Evolutionary conservation across 2,329 filamentous ascomycete species (phyloP).

Genomic region (Pezizomycotina sp.): DNA sequence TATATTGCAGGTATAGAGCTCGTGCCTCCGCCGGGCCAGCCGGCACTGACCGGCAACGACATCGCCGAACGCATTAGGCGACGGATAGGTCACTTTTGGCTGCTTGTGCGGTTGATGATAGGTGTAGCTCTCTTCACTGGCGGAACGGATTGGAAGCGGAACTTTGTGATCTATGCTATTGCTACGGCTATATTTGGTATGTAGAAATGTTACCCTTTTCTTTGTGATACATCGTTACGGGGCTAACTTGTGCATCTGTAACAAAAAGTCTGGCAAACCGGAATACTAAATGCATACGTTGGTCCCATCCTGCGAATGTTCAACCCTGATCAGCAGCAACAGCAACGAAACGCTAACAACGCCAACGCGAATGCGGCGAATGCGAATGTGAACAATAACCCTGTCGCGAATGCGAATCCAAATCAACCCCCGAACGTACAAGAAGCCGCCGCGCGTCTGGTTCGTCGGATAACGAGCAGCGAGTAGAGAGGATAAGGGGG

Average conservation of each 20-base stretch:
- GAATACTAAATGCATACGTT: conserved; percentile 19
- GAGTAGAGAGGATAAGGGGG: conserved; percentile 14
- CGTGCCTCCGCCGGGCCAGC: background rate
- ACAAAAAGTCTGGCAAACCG: conserved; percentile 23
- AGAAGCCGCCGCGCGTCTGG: conserved; percentile 14
- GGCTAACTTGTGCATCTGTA: background rate
- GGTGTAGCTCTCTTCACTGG: conserved; percentile 23
- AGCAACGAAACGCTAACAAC: conserved; percentile 1
- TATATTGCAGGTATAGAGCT: background rate
- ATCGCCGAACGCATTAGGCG: conserved; percentile 7
- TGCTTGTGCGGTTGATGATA: conserved; percentile 20
- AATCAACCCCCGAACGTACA: conserved; percentile 11
- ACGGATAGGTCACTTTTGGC: conserved; percentile 20
- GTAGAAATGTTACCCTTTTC: conserved; percentile 1
- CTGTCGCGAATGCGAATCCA: conserved; percentile 10
- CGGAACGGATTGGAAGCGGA: conserved; percentile 21
- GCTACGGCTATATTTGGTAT: conserved; percentile 23
- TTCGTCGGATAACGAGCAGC: conserved; percentile 6
- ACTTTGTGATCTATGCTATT: conserved; percentile 20
- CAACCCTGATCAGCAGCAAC: conserved; percentile 12
- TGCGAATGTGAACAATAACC: background rate
- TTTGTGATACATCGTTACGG: background rate
- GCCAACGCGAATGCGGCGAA: background rate
- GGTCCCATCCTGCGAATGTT: conserved; percentile 18
- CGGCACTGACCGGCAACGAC: background rate